Evolutionary conservation across 2,329 filamentous ascomycete species (phyloP), one percentile per base, ranked within the genome.

Genomic region (Neonectria hederae): DNA sequence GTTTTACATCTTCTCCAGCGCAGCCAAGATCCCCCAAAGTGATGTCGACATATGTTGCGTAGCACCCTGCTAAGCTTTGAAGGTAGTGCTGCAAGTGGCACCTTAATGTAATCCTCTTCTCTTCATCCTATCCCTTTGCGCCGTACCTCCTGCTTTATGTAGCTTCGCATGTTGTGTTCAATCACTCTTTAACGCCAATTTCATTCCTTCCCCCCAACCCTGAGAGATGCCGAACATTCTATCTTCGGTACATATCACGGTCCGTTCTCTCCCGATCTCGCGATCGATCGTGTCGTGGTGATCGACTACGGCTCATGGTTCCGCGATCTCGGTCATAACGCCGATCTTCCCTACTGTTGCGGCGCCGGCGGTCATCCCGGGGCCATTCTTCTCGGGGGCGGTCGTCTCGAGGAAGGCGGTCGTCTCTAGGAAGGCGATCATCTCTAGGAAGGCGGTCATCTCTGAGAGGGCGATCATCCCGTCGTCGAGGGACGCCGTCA

Each of bases 181-280:
- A 49, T 32, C 54, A 57, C 59, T 56, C 52, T 51, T 57, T 48
- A 69, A 73, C 69, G 71, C 69, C 69, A 54, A 45, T 58, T 54
- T 51, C 57, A 51, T 54, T 38, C 46, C 48, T 55, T 45, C 6
- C 24, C 32, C 22, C 28, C 48, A 21, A 55, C 58, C 17, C 51
- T 28, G 32, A 42, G 54, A 54, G 38, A 11, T n/a, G 26, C 51
- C 51, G 54, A 59, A 22, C 24, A 61, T 69, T 53, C 74, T 83
- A 86, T 78, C 84, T 81, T 63, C 84, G 83, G 74, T 86, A 86
- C 48, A 78, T 70, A 55, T 86, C 84, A 56, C 82, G 79, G 45
- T 87, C 84, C 32, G 82, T 77, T 48, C 82, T 75, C 19, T 84
- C 82, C 63, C 79, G 75, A 35, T 80, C 81, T 53, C 82, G 76